Percentiles rank a stretch among this genome's conserved stretches.
Conservation (phyloP, 345 rosid genomes). For the Balakata baccata region DNA sequence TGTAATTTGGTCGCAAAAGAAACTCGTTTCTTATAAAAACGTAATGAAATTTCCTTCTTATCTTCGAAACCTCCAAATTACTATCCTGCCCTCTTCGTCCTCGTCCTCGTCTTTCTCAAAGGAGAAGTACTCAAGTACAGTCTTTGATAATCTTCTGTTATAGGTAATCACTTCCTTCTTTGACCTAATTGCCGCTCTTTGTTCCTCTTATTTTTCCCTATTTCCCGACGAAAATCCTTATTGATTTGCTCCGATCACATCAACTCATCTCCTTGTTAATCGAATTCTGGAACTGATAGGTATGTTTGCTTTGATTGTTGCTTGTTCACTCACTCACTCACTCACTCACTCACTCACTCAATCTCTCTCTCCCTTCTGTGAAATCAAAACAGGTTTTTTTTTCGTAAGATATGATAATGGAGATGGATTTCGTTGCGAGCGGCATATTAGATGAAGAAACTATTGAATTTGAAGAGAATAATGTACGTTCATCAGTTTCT, state of each 20-base stretch:
- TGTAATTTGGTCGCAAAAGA: not conserved
- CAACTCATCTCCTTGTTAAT: not conserved
- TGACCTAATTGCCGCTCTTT: not conserved
- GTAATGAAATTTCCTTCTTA: not conserved
- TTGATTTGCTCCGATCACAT: not conserved
- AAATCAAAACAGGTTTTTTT: not conserved
- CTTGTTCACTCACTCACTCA: not conserved
- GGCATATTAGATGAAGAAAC: slow-evolving; percentile 54
- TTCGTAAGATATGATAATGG: slow-evolving; percentile 38
- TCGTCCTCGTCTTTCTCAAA: not conserved
- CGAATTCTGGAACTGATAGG: not conserved
- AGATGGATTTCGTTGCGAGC: slow-evolving; percentile 55
- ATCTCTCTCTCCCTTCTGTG: too few relatives aligned
- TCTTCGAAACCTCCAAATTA: slow-evolving; percentile 5
- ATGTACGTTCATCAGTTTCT: slow-evolving; percentile 41
- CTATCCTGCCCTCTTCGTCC: slow-evolving; percentile 11
- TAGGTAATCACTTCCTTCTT: not conserved
- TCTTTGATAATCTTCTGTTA: not conserved
- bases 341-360: not conserved
- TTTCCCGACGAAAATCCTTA: not conserved
- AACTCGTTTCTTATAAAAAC: not conserved
- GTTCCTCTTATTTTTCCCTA: not conserved
- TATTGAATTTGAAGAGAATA: slow-evolving; percentile 44
- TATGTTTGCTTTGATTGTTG: not conserved
- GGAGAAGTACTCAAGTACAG: not conserved